Base-by-base conservation (phyloP, 2,329 filamentous ascomycete genomes). In the Ophiostoma piceae region DNA sequence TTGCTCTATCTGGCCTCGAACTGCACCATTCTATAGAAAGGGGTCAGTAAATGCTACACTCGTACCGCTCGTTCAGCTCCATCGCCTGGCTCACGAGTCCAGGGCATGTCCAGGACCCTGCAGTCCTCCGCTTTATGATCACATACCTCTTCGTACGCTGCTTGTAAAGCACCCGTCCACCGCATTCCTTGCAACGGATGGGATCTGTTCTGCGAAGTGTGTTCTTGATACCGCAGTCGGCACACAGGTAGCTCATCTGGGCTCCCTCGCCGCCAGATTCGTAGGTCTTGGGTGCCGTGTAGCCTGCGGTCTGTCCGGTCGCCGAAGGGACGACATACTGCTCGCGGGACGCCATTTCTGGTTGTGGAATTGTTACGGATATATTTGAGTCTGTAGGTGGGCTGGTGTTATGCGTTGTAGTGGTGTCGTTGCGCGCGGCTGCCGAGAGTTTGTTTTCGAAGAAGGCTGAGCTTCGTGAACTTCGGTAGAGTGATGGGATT, bases 111-210 rank as follows among this genome's bases (percentile, higher is more conserved):
- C 35, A 35, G 35, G 35, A 35, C 1, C 4, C 9, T 22, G 16
- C 3, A n/a, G 35, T 22, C 16, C 29, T 37, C 19, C 6, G 16
- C 32, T 35, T 9, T 35, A 35, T 32, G 14, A 62, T 39, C 5
- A 32, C 69, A 5, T 64, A 97, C 95, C 95, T 88, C 85, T 96
- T 97, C 64, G 95, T 99, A 78, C 95, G 84, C 87, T 97, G 92
- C 87, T 99, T 99, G 82, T 98, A 98, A 74, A 99, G 82, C 72
- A 99, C 93, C 74, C 95, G 89, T 77, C 97, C 95, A 8, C 95
- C 95, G 79, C 95, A 99, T 81, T 94, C 91, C 79, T 92, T 91
- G 84, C 93, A 97, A 37, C 92, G 86, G 74, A 96, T 94, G 43
- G 90, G 88, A 76, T 95, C 92, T 73, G 88, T 90, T 74, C 89